Percentiles rank a stretch among this genome's conserved stretches.
These are phyloP conservation scores for Ceratocystis smalleyi DNA, from an alignment of 2,329 filamentous ascomycete genomes.

Conservation along the genomic window DNA sequence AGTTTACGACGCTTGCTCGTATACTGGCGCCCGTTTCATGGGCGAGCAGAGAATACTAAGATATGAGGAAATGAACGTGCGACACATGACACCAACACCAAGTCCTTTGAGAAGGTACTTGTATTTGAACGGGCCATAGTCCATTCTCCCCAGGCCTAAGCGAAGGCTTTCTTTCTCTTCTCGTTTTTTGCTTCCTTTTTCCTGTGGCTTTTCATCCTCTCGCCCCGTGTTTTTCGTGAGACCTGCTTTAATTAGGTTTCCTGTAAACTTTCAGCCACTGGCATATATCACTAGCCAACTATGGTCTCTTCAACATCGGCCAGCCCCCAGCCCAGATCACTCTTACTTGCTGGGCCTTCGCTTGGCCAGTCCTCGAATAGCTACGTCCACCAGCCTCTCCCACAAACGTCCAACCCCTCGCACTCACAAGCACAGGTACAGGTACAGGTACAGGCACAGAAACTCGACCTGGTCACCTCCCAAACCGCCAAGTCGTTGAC, in stretches of 20 bases:
- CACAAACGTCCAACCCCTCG: too few relatives aligned
- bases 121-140: not conserved
- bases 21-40: not conserved
- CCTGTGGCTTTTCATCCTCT: not conserved
- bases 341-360: not conserved
- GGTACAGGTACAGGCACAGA: too few relatives aligned
- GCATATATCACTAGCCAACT: not conserved
- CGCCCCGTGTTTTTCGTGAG: not conserved
- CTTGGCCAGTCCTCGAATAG: not conserved
- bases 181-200: not conserved
- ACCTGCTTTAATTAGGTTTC: not conserved
- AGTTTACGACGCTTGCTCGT: constrained; percentile 3
- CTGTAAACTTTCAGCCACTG: not conserved
- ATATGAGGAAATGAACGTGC: not conserved
- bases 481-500: not conserved
- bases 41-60: not conserved
- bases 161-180: not conserved
- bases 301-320: not conserved
- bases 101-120: not conserved
- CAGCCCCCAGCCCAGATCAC: not conserved
- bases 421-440: too few relatives aligned
- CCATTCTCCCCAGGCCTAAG: not conserved
- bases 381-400: not conserved
- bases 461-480: not conserved
- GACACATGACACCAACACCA: not conserved